Base-by-base conservation (phyloP, 257 asterid genomes). In the Thymus mandschuricus region DNA sequence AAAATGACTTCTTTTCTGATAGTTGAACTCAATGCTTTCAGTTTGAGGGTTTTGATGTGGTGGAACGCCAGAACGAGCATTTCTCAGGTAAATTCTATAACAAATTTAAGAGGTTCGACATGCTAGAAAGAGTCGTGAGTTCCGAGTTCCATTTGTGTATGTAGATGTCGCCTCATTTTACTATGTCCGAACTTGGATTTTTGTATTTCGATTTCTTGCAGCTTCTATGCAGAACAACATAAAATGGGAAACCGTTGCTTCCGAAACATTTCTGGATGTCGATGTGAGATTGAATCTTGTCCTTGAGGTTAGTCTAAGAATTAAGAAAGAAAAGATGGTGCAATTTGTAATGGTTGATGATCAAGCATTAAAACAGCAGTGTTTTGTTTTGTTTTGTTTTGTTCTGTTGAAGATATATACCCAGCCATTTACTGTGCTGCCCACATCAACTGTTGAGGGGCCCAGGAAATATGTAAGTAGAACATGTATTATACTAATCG, bases 391-490 rank as follows among this genome's bases (percentile, higher is more conserved):
- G 21, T 21, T 21, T 21, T 21, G 21, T 21, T 21, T 48, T 3
- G 61, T 4, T 57, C 30, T 34, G 65, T 2, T 65, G 87, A 86
- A 88, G 92, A 88, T 86, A 49, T 84, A 83, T 60, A 85, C 91
- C 34, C 76, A 74, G 60, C 96, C 96, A 44, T 89, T 89, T 57
- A 75, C 79, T 12, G 15, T 85, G 84, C 82, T 89, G 72, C 96
- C 96, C 21, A 50, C 77, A 70, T 81, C 96, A 68, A 85, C 94
- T 46, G 87, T 89, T 46, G 96, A 89, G 76, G 21, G 75, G 70
- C 69, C 92, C 91, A 2, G 96, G 96, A 64, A 89, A 85, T 63
- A 35, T 87, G 92, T 84, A 77, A 84, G 96, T 75, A 11, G 54
- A 35, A 35, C 40, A 5, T 35, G 0, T 35, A 35, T 35, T 3